Conservation (phyloP, 495 filamentous ascomycete species). For the Tuber melanosporum region DNA sequence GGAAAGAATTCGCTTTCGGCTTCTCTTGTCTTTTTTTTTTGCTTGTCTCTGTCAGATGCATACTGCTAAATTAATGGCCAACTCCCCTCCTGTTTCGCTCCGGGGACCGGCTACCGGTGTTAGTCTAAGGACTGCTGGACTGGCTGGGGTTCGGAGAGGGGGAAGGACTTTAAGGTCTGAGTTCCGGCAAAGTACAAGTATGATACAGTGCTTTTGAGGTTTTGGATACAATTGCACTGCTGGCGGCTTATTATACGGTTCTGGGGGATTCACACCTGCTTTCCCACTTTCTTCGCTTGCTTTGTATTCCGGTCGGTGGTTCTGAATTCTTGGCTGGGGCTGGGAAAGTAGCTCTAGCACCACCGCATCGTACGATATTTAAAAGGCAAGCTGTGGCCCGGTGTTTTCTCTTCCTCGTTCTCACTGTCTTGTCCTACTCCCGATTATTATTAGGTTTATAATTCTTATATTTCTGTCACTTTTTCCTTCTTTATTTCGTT, state of each 20-base stretch:
- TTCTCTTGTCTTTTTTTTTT: too few relatives aligned
- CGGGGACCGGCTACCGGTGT: too few relatives aligned
- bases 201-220: background rate
- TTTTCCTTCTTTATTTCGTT: background rate
- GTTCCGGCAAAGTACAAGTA: too few relatives aligned
- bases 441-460: background rate
- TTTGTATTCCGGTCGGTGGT: background rate
- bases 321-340: background rate
- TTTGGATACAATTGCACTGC: background rate
- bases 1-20: too few relatives aligned
- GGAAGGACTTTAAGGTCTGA: too few relatives aligned
- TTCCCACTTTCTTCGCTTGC: background rate
- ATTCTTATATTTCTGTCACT: background rate
- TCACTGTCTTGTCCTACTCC: background rate
- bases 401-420: background rate
- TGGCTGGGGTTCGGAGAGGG: too few relatives aligned
- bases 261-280: background rate
- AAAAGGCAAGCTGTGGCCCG: background rate
- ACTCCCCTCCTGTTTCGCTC: too few relatives aligned
- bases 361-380: background rate
- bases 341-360: background rate
- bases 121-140: too few relatives aligned
- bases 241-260: background rate
- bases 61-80: too few relatives aligned
- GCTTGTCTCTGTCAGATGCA: background rate